Evolutionary conservation across 2,329 filamentous ascomycete genomes (phyloP).

Genomic region (Stagonosporopsis chrysanthemi): DNA sequence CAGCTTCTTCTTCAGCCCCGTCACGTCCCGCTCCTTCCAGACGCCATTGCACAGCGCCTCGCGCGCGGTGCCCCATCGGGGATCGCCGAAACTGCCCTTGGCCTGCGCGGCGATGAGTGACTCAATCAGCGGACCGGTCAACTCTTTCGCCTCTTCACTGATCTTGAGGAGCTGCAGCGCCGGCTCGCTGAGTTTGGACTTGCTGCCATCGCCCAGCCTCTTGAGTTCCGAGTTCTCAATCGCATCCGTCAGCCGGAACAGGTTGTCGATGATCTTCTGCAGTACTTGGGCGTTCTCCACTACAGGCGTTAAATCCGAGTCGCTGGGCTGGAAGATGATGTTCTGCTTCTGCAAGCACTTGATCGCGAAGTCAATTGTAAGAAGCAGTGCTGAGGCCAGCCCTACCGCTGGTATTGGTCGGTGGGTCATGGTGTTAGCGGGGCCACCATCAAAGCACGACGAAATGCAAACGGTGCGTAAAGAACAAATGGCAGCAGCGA

Average conservation of each 20-base stretch:
- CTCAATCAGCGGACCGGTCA: conserved; percentile 29
- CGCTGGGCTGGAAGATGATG: conserved; percentile 30
- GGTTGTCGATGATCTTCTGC: conserved; percentile 32
- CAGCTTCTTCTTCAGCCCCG: conserved; percentile 36
- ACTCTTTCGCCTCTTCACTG: conserved; percentile 33
- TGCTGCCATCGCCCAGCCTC: conserved; percentile 28
- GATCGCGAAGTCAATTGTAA: conserved; percentile 35
- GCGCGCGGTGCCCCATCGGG: conserved; percentile 30
- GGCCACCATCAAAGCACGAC: conserved; percentile 15
- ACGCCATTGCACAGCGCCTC: conserved; percentile 46
- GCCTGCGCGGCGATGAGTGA: conserved; percentile 32
- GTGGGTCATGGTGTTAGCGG: conserved; percentile 19
- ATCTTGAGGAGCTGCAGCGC: conserved; percentile 37
- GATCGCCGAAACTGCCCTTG: conserved; percentile 30
- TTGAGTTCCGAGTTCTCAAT: conserved; percentile 32
- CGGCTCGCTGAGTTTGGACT: conserved; percentile 36
- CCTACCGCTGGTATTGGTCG: conserved; percentile 29
- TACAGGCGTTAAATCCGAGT: conserved; percentile 13
- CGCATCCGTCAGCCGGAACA: conserved; percentile 32
- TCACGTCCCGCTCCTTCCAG: conserved; percentile 42
- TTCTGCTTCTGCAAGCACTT: conserved; percentile 35
- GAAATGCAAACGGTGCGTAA: neutral
- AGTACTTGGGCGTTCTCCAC: conserved; percentile 33
- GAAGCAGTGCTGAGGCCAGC: conserved; percentile 31
- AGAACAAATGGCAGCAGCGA: conserved; percentile 11